Conservation (phyloP, 805 yeast species). For the Cyberlindnera amylophila region DNA sequence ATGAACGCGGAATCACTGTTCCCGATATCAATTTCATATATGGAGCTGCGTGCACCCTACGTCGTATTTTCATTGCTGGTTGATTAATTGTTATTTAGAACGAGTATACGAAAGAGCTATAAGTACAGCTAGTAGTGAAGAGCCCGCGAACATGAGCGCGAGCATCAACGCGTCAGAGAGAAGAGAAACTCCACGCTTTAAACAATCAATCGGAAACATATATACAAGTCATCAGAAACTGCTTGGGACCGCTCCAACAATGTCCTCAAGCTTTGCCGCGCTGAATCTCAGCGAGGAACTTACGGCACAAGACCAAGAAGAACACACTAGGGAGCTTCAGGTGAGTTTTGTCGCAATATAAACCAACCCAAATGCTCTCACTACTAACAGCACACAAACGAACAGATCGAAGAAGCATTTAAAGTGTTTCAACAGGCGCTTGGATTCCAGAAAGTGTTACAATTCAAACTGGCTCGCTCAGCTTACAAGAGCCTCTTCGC, state of each 20-base stretch:
- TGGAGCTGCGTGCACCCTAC: slow-evolving; percentile 42
- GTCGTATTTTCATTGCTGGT: slow-evolving; percentile 38
- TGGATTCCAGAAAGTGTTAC: slow-evolving; percentile 47
- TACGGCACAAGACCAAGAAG: slow-evolving; percentile 65
- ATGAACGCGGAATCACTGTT: slow-evolving; percentile 29
- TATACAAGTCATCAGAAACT: too few species aligned
- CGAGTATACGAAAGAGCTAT: too few species aligned
- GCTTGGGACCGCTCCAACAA: slow-evolving; percentile 35
- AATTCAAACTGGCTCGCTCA: slow-evolving; percentile 46
- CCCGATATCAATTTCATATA: slow-evolving; percentile 42
- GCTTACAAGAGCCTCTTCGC: slow-evolving; percentile 61
- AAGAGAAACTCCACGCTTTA: too few species aligned
- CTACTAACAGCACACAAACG: slow-evolving; percentile 7
- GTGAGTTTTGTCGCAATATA: slow-evolving; percentile 26
- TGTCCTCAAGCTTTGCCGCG: slow-evolving; percentile 63
- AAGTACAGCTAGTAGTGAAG: too few species aligned
- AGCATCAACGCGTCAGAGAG: too few species aligned
- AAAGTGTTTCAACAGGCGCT: slow-evolving; percentile 71
- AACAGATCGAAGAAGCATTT: slow-evolving; percentile 66
- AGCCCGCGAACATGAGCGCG: too few species aligned
- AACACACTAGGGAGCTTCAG: slow-evolving; percentile 88
- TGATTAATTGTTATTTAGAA: slow-evolving; percentile 4
- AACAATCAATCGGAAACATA: too few species aligned
- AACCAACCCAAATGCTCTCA: background rate
- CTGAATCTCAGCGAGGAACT: slow-evolving; percentile 76